phyloP scores from a whole-genome alignment of 495 filamentous ascomycete genomes.

The Pseudotulostoma volvatum region DNA sequence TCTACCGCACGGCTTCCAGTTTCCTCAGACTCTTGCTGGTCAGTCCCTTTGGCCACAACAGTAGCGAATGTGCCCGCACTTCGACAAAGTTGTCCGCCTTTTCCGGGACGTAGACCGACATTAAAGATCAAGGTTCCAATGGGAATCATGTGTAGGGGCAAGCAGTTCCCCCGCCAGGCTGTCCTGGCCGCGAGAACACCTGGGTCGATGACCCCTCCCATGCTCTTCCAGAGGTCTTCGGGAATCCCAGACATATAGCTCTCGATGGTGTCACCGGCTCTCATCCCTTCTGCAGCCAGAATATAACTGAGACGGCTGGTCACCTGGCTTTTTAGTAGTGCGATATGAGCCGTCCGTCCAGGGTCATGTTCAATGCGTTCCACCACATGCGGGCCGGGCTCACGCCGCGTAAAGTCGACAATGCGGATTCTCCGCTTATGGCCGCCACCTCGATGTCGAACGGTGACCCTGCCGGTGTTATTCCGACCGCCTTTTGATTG shows the following conservation, averaged over 20 bases:
- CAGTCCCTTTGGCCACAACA: constrained; percentile 69
- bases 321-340: constrained; percentile 53
- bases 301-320: constrained; percentile 55
- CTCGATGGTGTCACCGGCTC: constrained; percentile 78
- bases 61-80: constrained; percentile 84
- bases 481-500: constrained; percentile 87
- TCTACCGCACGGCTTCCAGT: constrained; percentile 3
- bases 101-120: constrained; percentile 55
- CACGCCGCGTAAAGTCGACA: constrained; percentile 66
- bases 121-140: constrained; percentile 82
- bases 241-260: constrained; percentile 84
- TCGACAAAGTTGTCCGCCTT: constrained; percentile 76
- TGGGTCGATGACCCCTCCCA: constrained; percentile 82
- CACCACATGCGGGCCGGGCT: constrained; percentile 64
- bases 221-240: constrained; percentile 60
- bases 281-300: constrained; percentile 80
- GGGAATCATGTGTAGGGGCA: constrained; percentile 88
- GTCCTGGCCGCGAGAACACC: constrained; percentile 91
- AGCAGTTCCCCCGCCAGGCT: constrained; percentile 83
- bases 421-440: constrained; percentile 79
- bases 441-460: constrained; percentile 82
- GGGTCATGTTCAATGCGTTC: constrained; percentile 95
- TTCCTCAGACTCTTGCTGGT: constrained; percentile 17
- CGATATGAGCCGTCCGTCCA: constrained; percentile 83
- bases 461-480: constrained; percentile 64